Percentiles rank a stretch among this genome's conserved stretches.
Evolutionary conservation across 306 rosid genomes (phyloP).

Genomic region (Nissolia schottii): DNA sequence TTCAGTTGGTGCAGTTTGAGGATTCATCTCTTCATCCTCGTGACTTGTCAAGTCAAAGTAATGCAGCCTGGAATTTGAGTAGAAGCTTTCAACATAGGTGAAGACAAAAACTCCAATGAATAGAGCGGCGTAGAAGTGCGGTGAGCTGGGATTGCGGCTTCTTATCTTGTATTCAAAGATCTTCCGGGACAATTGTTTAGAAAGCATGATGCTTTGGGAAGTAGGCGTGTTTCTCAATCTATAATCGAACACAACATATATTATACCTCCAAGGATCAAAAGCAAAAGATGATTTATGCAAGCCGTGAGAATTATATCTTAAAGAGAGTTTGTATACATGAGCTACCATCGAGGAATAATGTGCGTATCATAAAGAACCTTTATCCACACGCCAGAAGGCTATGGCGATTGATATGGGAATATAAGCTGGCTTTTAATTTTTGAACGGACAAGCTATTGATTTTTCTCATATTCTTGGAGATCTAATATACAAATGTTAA

Average conservation of each 20-base stretch:
- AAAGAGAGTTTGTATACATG: not conserved
- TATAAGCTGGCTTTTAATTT: not conserved
- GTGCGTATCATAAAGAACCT: not conserved
- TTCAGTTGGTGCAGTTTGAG: not conserved
- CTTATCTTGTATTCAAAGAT: not conserved
- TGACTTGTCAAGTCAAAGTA: not conserved
- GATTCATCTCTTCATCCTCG: not conserved
- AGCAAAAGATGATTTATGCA: not conserved
- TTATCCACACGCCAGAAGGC: not conserved
- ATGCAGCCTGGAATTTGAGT: not conserved
- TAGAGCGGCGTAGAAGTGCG: not conserved
- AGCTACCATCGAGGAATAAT: not conserved
- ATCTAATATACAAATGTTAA: not conserved
- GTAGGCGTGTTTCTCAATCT: not conserved
- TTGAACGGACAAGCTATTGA: not conserved
- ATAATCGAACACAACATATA: not conserved
- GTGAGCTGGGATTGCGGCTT: not conserved
- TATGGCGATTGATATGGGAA: not conserved
- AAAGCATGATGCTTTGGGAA: not conserved
- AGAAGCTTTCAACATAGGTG: not conserved
- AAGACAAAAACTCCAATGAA: not conserved
- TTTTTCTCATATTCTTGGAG: not conserved
- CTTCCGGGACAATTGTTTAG: not conserved
- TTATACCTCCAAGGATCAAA: not conserved
- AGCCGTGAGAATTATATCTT: not conserved